Conservation (phyloP, 78 protist species). For the slime mould (Dictyostelium discoideum) region DNA sequence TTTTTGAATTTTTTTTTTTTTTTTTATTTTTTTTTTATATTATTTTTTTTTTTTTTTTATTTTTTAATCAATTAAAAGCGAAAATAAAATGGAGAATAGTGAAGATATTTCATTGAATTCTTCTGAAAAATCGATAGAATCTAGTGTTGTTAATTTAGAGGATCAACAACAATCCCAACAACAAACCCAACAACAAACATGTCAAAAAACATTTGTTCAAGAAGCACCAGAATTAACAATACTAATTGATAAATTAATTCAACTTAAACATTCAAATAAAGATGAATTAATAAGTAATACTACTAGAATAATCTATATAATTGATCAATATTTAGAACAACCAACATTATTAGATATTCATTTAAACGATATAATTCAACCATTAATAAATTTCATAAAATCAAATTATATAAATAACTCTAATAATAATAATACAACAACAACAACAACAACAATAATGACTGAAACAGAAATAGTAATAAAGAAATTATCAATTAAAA, state of each 20-base stretch:
- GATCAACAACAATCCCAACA: not conserved
- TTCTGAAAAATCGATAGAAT: not conserved
- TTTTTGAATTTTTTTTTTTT: not conserved
- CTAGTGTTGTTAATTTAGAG: not conserved
- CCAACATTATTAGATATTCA: slow-evolving; percentile 73
- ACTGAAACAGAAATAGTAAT: not conserved
- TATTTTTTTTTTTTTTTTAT: not conserved
- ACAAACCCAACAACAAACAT: not conserved
- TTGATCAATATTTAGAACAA: slow-evolving; percentile 81
- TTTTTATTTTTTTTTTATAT: not conserved
- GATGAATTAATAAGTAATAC: not conserved
- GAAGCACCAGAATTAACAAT: slow-evolving; percentile 55
- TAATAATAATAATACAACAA: not conserved
- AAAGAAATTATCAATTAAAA: not conserved
- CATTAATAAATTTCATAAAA: slow-evolving; percentile 6
- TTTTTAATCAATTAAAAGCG: too few species aligned
- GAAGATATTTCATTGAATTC: not conserved
- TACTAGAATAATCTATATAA: not conserved
- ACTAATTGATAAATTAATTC: not conserved
- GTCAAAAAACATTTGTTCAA: slow-evolving; percentile 47
- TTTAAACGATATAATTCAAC: slow-evolving; percentile 33
- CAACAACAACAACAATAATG: not conserved
- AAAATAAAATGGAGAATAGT: not conserved
- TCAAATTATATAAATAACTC: not conserved
- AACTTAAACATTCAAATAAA: not conserved